Base-by-base conservation (phyloP, 352 stramenopile genomes). In the Albugo candida region DNA sequence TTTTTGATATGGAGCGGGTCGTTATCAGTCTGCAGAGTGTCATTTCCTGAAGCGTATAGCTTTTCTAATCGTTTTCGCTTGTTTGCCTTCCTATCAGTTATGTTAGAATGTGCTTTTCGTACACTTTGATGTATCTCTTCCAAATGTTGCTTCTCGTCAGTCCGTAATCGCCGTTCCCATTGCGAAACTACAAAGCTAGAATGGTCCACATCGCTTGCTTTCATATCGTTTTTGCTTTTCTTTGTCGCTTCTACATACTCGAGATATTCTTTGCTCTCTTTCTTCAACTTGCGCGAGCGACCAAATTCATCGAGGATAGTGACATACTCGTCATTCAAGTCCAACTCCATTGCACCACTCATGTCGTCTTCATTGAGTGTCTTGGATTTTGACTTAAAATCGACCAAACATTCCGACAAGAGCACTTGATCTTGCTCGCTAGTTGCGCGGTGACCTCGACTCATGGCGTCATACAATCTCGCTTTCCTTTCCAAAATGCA, bases 141-240 rank as follows among this genome's bases (percentile, higher is more conserved):
- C 2, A 89, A 43, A 48, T 77, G 74, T 5, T 52, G 31, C 49
- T 86, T 89, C 47, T 89, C 76, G 1, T 51, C 37, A 18, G 34
- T 48, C 21, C 80, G 82, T 14, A 89, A 57, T 12, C 65, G 70
- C 48, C 79, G 74, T 41, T 89, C 76, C 76, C 76, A 89, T 39
- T 86, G 76, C 11, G 76, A 86, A 11, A 72, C 62, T 16, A 89
- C 76, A 54, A 81, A 89, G 41, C 73, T 79, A 8, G 38, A 24
- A 8, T 8, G 8, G 8, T 24, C 38, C 8, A 10, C 3, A 3
- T 43, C 17, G 46, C 52, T 52, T 13, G 41, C 41, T 11, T 34
- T 34, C 11, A 27, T 11, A 16, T 24, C 20, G 36, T 42, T 39
- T 49, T 19, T 37, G 42, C 27, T 19, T 34, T 42, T 27, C 17